Evolutionary conservation across 2,329 filamentous ascomycete genomes (phyloP).

Genomic region (Calonectria montana): DNA sequence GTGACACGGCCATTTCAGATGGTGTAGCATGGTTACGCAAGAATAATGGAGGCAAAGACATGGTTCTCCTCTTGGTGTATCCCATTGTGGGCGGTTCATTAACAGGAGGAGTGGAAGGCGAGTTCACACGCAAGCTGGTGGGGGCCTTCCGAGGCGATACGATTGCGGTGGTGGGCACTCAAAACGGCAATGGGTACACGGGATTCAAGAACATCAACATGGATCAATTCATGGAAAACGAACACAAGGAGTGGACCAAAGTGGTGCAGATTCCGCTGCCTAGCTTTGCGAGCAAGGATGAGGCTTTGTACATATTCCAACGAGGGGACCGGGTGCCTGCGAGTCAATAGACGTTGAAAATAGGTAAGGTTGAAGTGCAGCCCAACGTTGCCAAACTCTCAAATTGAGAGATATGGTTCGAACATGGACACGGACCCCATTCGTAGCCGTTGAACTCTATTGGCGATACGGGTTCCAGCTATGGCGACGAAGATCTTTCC

Average conservation of each 20-base stretch:
- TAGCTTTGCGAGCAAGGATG: slow-evolving; percentile 82
- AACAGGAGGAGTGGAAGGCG: slow-evolving; percentile 71
- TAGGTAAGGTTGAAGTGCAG: neutral
- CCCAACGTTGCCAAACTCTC: neutral
- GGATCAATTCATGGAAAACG: slow-evolving; percentile 72
- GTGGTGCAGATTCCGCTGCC: slow-evolving; percentile 75
- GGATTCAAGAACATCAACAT: slow-evolving; percentile 73
- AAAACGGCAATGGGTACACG: slow-evolving; percentile 81
- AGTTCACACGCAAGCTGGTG: slow-evolving; percentile 73
- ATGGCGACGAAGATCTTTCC: neutral
- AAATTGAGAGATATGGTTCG: neutral
- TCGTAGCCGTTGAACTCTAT: neutral
- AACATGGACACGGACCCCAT: neutral
- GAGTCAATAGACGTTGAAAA: slow-evolving; percentile 30
- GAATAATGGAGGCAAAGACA: slow-evolving; percentile 61
- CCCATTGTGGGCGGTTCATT: slow-evolving; percentile 74
- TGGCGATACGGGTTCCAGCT: neutral
- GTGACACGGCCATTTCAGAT: slow-evolving; percentile 72
- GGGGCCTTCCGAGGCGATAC: slow-evolving; percentile 71
- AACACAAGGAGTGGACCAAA: slow-evolving; percentile 68
- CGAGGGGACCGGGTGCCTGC: slow-evolving; percentile 53
- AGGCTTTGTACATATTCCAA: slow-evolving; percentile 77
- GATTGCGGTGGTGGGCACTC: slow-evolving; percentile 78
- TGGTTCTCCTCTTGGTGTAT: slow-evolving; percentile 77
- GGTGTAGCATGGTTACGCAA: slow-evolving; percentile 68